Evolutionary conservation across 306 rosid species (phyloP), one percentile per base, ranked within the genome.

Genomic region (Cucumis sativus): DNA sequence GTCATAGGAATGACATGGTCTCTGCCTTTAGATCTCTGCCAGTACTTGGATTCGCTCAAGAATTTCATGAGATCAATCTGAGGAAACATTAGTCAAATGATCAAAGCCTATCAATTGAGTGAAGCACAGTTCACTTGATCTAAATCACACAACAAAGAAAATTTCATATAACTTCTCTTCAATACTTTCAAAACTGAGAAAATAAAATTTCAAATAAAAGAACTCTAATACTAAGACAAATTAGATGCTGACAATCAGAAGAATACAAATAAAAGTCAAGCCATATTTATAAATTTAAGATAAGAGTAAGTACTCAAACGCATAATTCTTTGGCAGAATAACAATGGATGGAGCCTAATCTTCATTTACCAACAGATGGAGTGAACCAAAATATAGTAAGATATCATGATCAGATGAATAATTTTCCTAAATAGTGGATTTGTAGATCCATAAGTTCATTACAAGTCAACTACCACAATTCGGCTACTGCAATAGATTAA

Each of bases 1-100:
- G 99, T 91, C 96, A 92, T 61, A 43, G 99, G 98, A 84, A 96
- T 78, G 72, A 92, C 84, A 74, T 96, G 99, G 86, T 96, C 93
- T 88, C 92, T 88, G 21, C 98, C 98, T 75, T 86, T 88, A 75
- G 90, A 88, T 84, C 87, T 89, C 75, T 86, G 80, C 99, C 99
- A 95, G 85, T 89, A 83, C 85, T 89, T 86, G 68, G 99, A 92
- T 81, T 84, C 81, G 14, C 41, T 77, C 79, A 95, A 82, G 71
- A 88, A 41, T 58, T 89, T 85, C 84, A 92, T 68, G 75, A 95
- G 70, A 79, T 92, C 98, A 86, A 88, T 79, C 98, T 95, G 91
- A 83, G 45, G 78, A 68, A 87, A 54, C 83, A 85, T 35, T 80
- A 82, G 78, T 54, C 82, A 76, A 72, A 73, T 73, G 43, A 54